Conservation (phyloP, 2,329 filamentous ascomycete genomes). For the Ceratocystis colombiana region DNA sequence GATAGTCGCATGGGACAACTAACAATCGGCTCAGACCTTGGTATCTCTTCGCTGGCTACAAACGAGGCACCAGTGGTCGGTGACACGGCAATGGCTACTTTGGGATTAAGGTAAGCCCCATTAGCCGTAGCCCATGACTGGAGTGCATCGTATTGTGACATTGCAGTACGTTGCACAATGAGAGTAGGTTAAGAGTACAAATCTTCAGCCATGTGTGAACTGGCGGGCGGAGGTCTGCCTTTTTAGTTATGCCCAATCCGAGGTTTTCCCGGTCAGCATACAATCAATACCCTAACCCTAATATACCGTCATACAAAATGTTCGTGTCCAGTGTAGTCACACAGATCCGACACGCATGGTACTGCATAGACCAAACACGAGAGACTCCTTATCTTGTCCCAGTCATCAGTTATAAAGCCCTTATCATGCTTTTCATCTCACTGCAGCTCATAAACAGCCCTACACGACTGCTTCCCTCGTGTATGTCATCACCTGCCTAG, state of each 20-base stretch:
- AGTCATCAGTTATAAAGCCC: not conserved
- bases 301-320: not conserved
- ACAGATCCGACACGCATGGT: not conserved
- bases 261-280: not conserved
- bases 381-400: not conserved
- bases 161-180: not conserved
- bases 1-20: constrained; percentile 44
- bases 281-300: not conserved
- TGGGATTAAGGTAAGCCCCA: constrained; percentile 41
- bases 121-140: constrained; percentile 41
- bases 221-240: too few relatives aligned
- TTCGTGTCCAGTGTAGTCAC: not conserved
- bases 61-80: constrained; percentile 45
- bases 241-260: not conserved
- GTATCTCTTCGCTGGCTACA: constrained; percentile 36
- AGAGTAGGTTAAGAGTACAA: not conserved
- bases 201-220: not conserved
- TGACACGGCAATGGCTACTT: constrained; percentile 45
- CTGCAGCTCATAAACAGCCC: too few relatives aligned
- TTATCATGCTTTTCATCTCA: not conserved
- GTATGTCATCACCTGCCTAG: too few relatives aligned
- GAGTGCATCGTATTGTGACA: constrained; percentile 30
- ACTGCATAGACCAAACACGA: not conserved
- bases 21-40: constrained; percentile 39
- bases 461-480: too few relatives aligned